A percentile compares a stretch with the other conserved stretches of the same genome.
These are phyloP conservation scores for Venturia carpophila DNA, from an alignment of 2,329 filamentous ascomycete species.

Conservation along the genomic window DNA sequence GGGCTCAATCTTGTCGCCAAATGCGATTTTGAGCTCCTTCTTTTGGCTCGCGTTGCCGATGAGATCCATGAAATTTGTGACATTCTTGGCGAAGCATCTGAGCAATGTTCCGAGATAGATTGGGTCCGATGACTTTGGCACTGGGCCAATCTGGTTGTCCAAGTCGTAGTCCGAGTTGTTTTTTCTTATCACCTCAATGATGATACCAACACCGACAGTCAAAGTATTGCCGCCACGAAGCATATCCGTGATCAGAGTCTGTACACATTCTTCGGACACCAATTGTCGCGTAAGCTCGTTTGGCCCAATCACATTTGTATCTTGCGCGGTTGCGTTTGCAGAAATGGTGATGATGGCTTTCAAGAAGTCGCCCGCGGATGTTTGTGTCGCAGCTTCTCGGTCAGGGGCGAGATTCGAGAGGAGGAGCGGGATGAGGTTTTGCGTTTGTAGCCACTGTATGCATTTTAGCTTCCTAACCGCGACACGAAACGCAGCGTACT, in stretches of 20 bases:
- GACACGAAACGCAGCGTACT: constrained; percentile 28
- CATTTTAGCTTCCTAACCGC: constrained; percentile 15
- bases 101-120: constrained; percentile 92
- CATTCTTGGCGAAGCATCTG: constrained; percentile 78
- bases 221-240: constrained; percentile 85
- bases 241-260: constrained; percentile 85
- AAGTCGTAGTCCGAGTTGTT: constrained; percentile 99
- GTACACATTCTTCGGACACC: constrained; percentile 76
- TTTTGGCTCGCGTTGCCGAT: constrained; percentile 67
- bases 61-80: constrained; percentile 88
- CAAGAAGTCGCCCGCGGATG: constrained; percentile 91
- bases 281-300: constrained; percentile 94
- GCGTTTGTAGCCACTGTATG: constrained; percentile 76
- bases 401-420: constrained; percentile 80
- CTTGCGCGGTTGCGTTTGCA: constrained; percentile 94
- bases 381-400: constrained; percentile 84
- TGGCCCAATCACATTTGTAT: constrained; percentile 96
- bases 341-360: constrained; percentile 99
- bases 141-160: constrained; percentile 74
- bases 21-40: constrained; percentile 73
- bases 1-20: constrained; percentile 84
- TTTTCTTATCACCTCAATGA: constrained; percentile 97
- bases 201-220: constrained; percentile 91
- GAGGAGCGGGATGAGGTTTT: constrained; percentile 78
- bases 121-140: constrained; percentile 77